phyloP scores from a whole-genome alignment of 2,329 filamentous ascomycete genomes.

The Colletotrichum chrysophilum region DNA sequence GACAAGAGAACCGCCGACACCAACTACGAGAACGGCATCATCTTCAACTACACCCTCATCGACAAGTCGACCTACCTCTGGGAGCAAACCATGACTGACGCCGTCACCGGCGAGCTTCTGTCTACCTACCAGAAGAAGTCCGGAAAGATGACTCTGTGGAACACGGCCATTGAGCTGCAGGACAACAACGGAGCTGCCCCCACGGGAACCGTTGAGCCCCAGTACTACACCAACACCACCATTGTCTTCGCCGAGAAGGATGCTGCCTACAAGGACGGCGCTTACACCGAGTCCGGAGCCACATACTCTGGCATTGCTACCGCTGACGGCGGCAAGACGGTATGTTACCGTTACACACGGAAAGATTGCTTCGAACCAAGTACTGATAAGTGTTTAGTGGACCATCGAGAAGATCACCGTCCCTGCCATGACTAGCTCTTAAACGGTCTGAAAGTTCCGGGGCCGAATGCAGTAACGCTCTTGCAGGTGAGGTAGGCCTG shows the following conservation, averaged over 20 bases:
- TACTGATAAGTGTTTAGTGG: not conserved
- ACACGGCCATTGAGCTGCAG: not conserved
- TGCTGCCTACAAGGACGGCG: not conserved
- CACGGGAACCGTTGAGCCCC: not conserved
- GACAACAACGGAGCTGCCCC: not conserved
- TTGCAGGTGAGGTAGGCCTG: not conserved
- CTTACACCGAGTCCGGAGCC: not conserved
- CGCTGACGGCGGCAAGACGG: not conserved
- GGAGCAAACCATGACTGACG: not conserved
- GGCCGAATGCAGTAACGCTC: not conserved
- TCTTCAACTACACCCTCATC: not conserved
- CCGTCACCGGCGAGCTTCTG: not conserved
- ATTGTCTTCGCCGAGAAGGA: not conserved
- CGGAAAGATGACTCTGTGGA: not conserved
- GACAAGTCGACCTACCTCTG: not conserved
- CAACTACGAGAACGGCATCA: not conserved
- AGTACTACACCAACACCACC: not conserved
- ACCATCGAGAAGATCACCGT: not conserved
- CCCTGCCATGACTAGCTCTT: not conserved
- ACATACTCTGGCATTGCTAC: not conserved
- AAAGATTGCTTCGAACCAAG: fast-evolving
- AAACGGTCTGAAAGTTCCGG: not conserved
- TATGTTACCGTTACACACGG: not conserved
- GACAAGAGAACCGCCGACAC: not conserved
- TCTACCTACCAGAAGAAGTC: not conserved